Evolutionary conservation across 306 rosid genomes (phyloP), one percentile per base, ranked within the genome.

Genomic region (Quercus aquifolioides): DNA sequence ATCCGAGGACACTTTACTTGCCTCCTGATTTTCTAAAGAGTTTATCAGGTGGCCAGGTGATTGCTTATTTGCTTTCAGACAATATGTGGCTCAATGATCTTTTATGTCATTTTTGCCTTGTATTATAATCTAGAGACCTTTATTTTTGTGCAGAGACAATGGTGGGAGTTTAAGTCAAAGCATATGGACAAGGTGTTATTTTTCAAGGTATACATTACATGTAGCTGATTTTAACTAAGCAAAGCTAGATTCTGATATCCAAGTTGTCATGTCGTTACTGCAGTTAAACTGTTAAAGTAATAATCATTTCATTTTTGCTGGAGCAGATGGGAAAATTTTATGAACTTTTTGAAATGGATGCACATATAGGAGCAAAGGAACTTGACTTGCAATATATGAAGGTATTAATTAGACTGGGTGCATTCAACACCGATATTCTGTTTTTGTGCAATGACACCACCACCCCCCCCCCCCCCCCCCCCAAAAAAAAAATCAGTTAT

Each of bases 151-250:
- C 87, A 95, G 99, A 95, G 86, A 80, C 98, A 95, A 87, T 95
- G 99, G 99, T 93, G 98, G 99, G 99, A 93, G 71, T 95, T 95
- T 87, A 95, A 95, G 93, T 89, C 99, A 55, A 89, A 90, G 81
- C 96, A 93, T 75, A 90, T 95, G 98, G 98, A 93, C 83, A 95
- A 95, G 87, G 96, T 95, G 75, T 78, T 91, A 70, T 95, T 95
- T 85, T 95, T 93, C 88, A 95, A 95, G 99, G 99, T 85, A 79
- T 35, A 76, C 33, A 52, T 46, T 35, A 78, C 33, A 52, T 46
- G 30, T 71, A 51, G 25, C 83, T 76, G 76, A 43, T 41, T 23
- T 18, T 76, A 65, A 70, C 74, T 60, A 71, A 69, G 76, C 82
- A 74, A 30, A 49, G 78, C 46, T 28, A 26, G 30, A 75, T 70